phyloP scores from a whole-genome alignment of 2,329 filamentous ascomycete genomes.

The Zymoseptoria pseudotritici region DNA sequence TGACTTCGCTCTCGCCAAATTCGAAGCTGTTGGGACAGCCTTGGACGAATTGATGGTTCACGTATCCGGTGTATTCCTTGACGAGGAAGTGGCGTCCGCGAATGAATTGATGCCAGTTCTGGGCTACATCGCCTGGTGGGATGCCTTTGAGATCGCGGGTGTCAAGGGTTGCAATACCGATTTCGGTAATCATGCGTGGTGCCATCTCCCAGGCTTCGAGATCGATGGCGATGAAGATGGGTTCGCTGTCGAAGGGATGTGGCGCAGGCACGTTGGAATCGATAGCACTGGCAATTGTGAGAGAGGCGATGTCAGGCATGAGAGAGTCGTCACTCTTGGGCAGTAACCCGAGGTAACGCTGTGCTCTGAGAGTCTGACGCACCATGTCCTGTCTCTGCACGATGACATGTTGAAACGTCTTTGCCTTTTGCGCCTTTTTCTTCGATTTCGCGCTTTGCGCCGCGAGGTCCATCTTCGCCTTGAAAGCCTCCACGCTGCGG shows the following conservation, averaged over 20 bases:
- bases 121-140: constrained; percentile 54
- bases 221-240: constrained; percentile 72
- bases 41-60: constrained; percentile 60
- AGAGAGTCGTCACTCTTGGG: constrained; percentile 21
- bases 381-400: constrained; percentile 47
- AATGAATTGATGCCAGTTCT: constrained; percentile 62
- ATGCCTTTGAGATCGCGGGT: constrained; percentile 51
- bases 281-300: constrained; percentile 28
- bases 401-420: constrained; percentile 33
- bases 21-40: constrained; percentile 69
- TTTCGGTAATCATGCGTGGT: constrained; percentile 65
- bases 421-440: constrained; percentile 27
- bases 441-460: constrained; percentile 46
- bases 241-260: constrained; percentile 45
- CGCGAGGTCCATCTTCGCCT: constrained; percentile 47
- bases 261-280: constrained; percentile 41
- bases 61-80: constrained; percentile 56
- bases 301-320: constrained; percentile 16
- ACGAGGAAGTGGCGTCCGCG: constrained; percentile 69
- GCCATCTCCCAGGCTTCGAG: constrained; percentile 70
- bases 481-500: constrained; percentile 42
- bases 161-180: constrained; percentile 78
- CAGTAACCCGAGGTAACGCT: constrained; percentile 66
- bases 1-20: constrained; percentile 59
- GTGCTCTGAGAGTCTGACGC: constrained; percentile 54